Conservation (phyloP, 305 asterid genomes). For the Plantago coronopus region DNA sequence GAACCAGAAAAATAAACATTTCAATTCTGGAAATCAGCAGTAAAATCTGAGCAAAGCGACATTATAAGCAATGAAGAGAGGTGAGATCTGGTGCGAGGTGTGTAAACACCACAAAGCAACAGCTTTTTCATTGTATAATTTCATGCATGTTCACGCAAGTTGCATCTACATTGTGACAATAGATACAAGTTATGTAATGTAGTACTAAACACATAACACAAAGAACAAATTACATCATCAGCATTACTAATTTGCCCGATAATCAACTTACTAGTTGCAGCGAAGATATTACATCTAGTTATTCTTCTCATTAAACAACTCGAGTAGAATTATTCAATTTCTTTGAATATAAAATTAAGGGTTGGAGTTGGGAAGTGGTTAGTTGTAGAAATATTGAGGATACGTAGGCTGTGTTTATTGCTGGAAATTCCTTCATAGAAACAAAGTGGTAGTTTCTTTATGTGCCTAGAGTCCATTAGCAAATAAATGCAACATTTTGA, state of each 20-base stretch:
- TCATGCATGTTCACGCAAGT: too few relatives aligned
- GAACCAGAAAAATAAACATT: not conserved
- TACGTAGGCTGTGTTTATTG: not conserved
- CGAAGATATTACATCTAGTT: not conserved
- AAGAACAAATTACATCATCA: not conserved
- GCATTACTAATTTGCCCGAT: not conserved
- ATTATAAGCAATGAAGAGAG: not conserved
- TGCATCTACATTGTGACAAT: not conserved
- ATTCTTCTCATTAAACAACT: not conserved
- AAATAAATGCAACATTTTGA: constrained; percentile 4
- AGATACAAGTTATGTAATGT: not conserved
- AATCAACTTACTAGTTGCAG: not conserved
- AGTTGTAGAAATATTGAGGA: not conserved
- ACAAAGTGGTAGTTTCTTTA: not conserved
- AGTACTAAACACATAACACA: not conserved
- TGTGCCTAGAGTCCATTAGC: not conserved
- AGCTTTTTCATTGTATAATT: too few relatives aligned
- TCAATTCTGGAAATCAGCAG: not conserved
- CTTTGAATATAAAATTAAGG: not conserved
- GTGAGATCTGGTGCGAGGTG: not conserved
- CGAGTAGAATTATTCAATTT: not conserved
- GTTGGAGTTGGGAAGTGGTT: not conserved
- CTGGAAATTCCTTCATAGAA: not conserved
- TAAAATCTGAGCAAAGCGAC: not conserved
- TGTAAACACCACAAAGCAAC: not conserved